Conservation (phyloP, 1,139 yeast species). For the Yamadazyma epiphylla region DNA sequence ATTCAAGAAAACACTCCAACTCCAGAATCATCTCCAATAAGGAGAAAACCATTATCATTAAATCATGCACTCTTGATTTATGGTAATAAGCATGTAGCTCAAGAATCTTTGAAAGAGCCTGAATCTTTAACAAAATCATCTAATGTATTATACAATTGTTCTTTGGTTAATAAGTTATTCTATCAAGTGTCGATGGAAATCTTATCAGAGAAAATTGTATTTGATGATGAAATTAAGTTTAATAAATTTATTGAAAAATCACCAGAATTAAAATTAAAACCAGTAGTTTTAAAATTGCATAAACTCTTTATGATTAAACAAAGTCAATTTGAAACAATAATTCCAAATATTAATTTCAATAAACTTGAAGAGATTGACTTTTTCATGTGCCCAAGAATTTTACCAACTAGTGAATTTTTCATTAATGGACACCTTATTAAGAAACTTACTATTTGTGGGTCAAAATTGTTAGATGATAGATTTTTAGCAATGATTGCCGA, state of each 20-base stretch:
- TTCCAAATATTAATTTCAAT: conserved; percentile 34
- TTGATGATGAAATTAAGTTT: conserved; percentile 48
- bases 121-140: conserved; percentile 2
- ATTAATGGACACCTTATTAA: conserved; percentile 38
- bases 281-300: conserved; percentile 32
- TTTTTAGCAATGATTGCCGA: conserved; percentile 50
- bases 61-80: conserved; percentile 48
- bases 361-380: conserved; percentile 67
- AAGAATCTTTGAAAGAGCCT: conserved; percentile 41
- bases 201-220: conserved; percentile 52
- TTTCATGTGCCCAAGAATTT: conserved; percentile 73
- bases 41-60: conserved; percentile 66
- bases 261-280: conserved; percentile 12
- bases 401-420: conserved; percentile 52
- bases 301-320: conserved; percentile 33
- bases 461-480: conserved; percentile 58
- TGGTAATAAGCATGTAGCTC: conserved; percentile 52
- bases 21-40: conserved; percentile 51
- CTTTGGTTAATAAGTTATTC: conserved; percentile 69
- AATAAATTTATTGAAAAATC: conserved; percentile 25
- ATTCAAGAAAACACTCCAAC: conserved; percentile 47
- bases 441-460: conserved; percentile 72
- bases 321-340: conserved; percentile 19
- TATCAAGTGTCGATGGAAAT: conserved; percentile 51
- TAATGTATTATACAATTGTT: conserved; percentile 49